Conservation (phyloP, 75 land plant genomes). For the Cunninghamia lanceolata region DNA sequence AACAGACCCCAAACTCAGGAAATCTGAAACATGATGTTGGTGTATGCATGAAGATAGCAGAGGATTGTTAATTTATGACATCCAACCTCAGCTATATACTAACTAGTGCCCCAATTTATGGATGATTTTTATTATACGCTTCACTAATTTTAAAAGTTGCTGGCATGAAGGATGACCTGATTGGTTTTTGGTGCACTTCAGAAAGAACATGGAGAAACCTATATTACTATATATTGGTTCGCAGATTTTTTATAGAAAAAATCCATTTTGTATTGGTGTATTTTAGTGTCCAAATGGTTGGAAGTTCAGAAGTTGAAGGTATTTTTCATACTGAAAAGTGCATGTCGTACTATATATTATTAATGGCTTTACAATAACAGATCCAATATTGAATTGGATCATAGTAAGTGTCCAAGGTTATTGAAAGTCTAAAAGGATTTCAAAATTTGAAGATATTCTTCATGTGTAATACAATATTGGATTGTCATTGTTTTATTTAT, state of each 20-base stretch:
- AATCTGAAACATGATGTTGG: not conserved
- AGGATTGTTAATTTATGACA: not conserved
- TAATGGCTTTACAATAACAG: too few relatives aligned
- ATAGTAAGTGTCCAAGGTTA: not conserved
- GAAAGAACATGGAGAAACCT: not conserved
- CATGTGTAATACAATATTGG: not conserved
- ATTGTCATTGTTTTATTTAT: not conserved
- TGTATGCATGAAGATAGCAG: not conserved
- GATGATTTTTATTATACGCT: not conserved
- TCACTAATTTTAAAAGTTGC: not conserved
- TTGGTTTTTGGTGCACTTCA: not conserved
- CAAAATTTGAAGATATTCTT: not conserved
- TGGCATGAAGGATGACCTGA: not conserved
- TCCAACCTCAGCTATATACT: not conserved
- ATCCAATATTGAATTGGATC: too few relatives aligned
- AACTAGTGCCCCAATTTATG: not conserved
- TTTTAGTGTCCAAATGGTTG: not conserved
- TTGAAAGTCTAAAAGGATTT: too few relatives aligned
- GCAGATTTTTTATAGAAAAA: not conserved
- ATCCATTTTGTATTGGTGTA: not conserved
- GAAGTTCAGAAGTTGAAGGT: not conserved
- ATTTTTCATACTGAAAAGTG: too few relatives aligned
- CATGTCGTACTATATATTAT: too few relatives aligned
- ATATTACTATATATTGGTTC: not conserved
- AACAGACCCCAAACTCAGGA: conserved; percentile 34